Evolutionary conservation across 768 basidiomycete genomes (phyloP), one percentile per base, ranked within the genome.

Genomic region (Stropharia rugosoannulata): DNA sequence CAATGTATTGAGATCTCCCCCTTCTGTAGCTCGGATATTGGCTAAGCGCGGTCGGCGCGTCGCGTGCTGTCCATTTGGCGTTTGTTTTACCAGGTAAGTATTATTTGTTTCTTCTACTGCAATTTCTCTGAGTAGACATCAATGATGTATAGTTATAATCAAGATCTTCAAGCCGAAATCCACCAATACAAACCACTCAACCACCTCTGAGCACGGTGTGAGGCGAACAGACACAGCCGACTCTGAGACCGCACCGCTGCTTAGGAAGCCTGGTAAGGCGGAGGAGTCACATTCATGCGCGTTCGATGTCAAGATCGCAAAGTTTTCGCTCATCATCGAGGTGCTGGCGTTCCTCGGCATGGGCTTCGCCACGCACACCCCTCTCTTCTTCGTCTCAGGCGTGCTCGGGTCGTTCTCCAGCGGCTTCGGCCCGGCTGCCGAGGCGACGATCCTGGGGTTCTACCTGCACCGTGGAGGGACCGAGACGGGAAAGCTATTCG

Each of bases 401-500:
- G 63, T 80, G 19, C 11, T 87, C 3, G 70, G 75, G 13, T 75
- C 87, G 11, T 72, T 92, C 25, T 84, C 84, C 0, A 67, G 75
- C 0, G 90, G 87, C 2, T 82, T 87, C 53, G 66, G 65, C 25
- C 92, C 94, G 5, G 84, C 89, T 1, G 56, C 80, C 9, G 85
- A 90, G 51, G 86, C 86, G 18, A 77, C 91, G 29, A 84, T 90
- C 2, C 70, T 95, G 45, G 80, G 86, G 18, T 65, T 90, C 43
- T 89, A 85, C 58, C 70, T 70, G 22, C 69, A 68, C 19, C 71
- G 74, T 25, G 80, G 80, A 3, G 80, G 83, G 4, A 75, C 74
- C 9, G 88, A 93, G 63, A 74, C 78, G 9, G 93, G 93, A 1
- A 80, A 74, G 62, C 75, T 96, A n/a, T 94, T 93, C 62, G 94